Base-by-base conservation (phyloP, 2,329 filamentous ascomycete genomes). In the Hymenotorrendiella dingleyae region DNA sequence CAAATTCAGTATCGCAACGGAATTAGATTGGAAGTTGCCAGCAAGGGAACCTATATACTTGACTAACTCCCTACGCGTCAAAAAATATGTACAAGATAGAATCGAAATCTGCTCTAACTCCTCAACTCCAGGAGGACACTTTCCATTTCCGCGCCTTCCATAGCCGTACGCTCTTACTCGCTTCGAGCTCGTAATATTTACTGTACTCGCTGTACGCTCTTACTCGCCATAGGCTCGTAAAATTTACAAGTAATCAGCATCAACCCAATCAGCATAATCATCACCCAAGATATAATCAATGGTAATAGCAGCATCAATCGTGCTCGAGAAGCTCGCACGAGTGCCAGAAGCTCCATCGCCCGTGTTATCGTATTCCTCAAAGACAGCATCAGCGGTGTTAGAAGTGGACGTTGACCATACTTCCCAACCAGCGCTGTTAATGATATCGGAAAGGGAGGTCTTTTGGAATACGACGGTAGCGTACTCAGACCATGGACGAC, bases 351-450 rank as follows among this genome's bases (percentile, higher is more conserved):
- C 63, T 2, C 76, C 75, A 40, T 59, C 56, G 2, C 76, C 76
- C 10, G 64, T 67, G 54, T 80, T 79, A 19, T 54, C 63, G 54
- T 68, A 78, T 59, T 79, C 76, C n/a, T 62, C 65, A 43, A 71
- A 77, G 10, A 62, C 62, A 12, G 77, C 69, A 42, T 71, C 52
- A 9, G 64, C 67, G 1, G 72, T 76, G 17, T 63, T 65, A 4
- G 62, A 50, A 11, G 65, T 57, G 22, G 56, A 59, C 10, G 48
- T 60, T 24, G 63, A 63, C 76, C 76, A 79, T 19, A 61, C 53
- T 5, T 58, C 55, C 74, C 76, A 78, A 1, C 75, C 75, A 3
- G 64, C 64, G 3, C 61, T 47, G 44, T 74, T 74, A 48, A 80
- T 67, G 16, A 78, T 69, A n/a, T 62, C 60, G 6, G 62, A 62